Evolutionary conservation across 805 yeast species (phyloP).

Genomic region (Hanseniaspora guilliermondii): DNA sequence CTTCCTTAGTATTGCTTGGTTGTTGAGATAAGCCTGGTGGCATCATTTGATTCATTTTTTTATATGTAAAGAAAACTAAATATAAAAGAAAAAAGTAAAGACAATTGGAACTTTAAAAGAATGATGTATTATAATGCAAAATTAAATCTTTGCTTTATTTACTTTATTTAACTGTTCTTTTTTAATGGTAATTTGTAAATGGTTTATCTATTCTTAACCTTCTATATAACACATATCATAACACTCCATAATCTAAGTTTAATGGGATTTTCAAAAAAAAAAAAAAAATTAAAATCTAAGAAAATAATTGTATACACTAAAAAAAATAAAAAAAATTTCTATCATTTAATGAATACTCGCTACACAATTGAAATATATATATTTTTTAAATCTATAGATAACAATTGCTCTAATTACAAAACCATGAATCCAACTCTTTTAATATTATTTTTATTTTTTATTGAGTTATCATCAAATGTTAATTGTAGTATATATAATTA

Average conservation of each 20-base stretch:
- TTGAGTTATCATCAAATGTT: background rate
- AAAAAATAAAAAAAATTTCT: background rate
- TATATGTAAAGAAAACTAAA: background rate
- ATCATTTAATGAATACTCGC: background rate
- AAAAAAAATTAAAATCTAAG: too few species aligned
- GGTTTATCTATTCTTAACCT: too few species aligned
- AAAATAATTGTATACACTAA: background rate
- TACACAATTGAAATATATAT: background rate
- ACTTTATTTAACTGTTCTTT: too few species aligned
- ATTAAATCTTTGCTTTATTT: too few species aligned
- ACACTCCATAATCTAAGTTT: too few species aligned
- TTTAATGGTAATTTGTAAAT: too few species aligned
- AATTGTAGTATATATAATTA: background rate
- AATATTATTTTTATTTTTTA: too few species aligned
- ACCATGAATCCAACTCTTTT: too few species aligned
- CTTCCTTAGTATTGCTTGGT: background rate
- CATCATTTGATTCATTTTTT: constrained; percentile 1
- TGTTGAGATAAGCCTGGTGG: background rate
- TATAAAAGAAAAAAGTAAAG: background rate
- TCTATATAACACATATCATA: too few species aligned
- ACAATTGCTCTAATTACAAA: background rate
- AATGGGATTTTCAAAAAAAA: background rate
- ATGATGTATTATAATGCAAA: too few species aligned
- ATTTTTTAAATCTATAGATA: background rate
- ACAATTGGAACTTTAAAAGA: too few species aligned